phyloP scores from a whole-genome alignment of 2,329 filamentous ascomycete species.

The Penicillium sp. region DNA sequence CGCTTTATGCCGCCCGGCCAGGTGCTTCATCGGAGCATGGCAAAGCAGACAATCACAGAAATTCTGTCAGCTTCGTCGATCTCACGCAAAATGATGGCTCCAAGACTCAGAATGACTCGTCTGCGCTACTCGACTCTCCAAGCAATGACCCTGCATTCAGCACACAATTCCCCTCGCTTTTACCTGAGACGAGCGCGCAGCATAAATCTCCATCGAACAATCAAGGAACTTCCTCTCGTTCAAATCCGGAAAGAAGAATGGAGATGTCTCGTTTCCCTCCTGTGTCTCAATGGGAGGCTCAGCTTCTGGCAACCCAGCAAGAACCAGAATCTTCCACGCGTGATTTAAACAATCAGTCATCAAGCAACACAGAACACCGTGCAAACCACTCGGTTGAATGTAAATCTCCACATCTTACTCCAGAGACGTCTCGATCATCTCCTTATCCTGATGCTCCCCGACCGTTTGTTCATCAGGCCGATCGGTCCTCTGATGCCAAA shows the following conservation, averaged over 20 bases:
- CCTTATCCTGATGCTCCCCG: not conserved
- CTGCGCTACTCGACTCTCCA: conserved; percentile 33
- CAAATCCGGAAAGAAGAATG: conserved; percentile 21
- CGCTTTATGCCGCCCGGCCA: not conserved
- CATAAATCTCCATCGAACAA: not conserved
- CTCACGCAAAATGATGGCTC: not conserved
- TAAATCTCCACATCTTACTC: not conserved
- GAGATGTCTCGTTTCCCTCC: conserved; percentile 37
- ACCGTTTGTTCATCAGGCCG: not conserved
- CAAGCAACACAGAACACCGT: not conserved
- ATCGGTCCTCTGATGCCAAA: conserved; percentile 21
- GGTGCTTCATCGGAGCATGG: not conserved
- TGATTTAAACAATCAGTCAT: not conserved
- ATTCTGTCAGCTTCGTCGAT: conserved; percentile 20
- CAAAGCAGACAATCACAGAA: conserved; percentile 8
- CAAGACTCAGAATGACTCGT: not conserved
- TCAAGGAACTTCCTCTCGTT: conserved; percentile 18
- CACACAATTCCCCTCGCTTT: conserved; percentile 38
- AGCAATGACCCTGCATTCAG: conserved; percentile 33
- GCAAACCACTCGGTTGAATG: not conserved
- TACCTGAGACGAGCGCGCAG: conserved; percentile 18
- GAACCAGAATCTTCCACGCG: conserved; percentile 1
- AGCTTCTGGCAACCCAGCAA: conserved; percentile 28
- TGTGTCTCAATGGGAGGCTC: conserved; percentile 40
- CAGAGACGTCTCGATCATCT: not conserved